A percentile compares a stretch with the other conserved stretches of the same genome.
Conservation (phyloP, 2,329 filamentous ascomycete species). For the Epichloe hybrida region DNA sequence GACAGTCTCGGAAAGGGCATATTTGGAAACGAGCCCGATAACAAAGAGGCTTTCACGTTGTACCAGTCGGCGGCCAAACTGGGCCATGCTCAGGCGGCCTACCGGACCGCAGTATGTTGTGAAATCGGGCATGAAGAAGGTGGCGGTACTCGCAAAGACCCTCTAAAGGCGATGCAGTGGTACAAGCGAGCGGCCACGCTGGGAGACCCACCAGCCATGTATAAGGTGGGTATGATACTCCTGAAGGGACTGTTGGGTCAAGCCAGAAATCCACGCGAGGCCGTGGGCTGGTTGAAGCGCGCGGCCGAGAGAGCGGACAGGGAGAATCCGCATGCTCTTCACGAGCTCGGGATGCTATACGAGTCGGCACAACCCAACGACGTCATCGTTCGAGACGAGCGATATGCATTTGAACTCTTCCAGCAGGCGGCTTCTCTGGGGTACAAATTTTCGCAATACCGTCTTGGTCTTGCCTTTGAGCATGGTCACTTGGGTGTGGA, state of each 20-base stretch:
- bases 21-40: conserved; percentile 66
- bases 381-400: conserved; percentile 65
- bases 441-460: conserved; percentile 91
- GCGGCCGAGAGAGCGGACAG: conserved; percentile 77
- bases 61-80: conserved; percentile 91
- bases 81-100: conserved; percentile 75
- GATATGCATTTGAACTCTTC: conserved; percentile 71
- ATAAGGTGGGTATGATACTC: conserved; percentile 93
- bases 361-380: conserved; percentile 54
- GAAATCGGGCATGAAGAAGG: conserved; percentile 92
- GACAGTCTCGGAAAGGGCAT: conserved; percentile 76
- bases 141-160: conserved; percentile 82
- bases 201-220: conserved; percentile 89
- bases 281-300: conserved; percentile 82
- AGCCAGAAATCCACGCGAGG: conserved; percentile 67
- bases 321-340: conserved; percentile 88
- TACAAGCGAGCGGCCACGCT: conserved; percentile 86
- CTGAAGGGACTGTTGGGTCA: conserved; percentile 92
- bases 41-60: conserved; percentile 83
- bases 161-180: conserved; percentile 93
- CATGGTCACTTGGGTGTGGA: conserved; percentile 74
- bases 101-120: conserved; percentile 91
- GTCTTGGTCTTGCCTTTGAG: conserved; percentile 77
- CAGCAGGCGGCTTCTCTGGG: conserved; percentile 74
- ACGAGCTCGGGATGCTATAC: conserved; percentile 64